A percentile compares a stretch with the other conserved stretches of the same genome.
These are phyloP conservation scores for Orbilia quercus DNA, from an alignment of 2,329 filamentous ascomycete species.

Conservation along the genomic window DNA sequence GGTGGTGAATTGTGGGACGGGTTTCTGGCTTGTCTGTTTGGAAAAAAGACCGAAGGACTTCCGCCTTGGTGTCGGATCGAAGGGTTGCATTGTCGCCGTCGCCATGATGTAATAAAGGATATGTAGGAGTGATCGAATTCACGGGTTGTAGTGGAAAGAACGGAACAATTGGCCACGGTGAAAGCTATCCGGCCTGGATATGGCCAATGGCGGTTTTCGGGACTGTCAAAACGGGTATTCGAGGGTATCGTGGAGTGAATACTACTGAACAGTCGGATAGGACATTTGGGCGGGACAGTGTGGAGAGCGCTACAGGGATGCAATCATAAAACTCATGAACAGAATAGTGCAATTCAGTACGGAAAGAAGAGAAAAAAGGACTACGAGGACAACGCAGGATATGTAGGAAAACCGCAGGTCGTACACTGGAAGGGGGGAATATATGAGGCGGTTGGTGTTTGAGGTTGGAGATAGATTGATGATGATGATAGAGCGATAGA, in stretches of 20 bases:
- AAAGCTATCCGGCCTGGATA: neutral
- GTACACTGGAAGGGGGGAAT: constrained; percentile 3
- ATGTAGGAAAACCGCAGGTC: constrained; percentile 11
- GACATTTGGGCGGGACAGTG: constrained; percentile 29
- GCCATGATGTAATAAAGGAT: constrained; percentile 22
- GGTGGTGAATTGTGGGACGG: constrained; percentile 32
- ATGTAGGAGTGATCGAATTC: neutral
- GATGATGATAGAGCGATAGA: neutral
- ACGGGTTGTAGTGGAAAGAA: neutral
- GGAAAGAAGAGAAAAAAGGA: constrained; percentile 7
- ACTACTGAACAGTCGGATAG: constrained; percentile 20
- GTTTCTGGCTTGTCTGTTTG: constrained; percentile 32
- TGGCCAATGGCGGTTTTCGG: constrained; percentile 9
- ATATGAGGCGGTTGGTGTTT: constrained; percentile 29
- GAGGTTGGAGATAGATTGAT: constrained; percentile 21
- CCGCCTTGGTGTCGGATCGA: constrained; percentile 49
- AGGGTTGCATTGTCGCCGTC: constrained; percentile 53
- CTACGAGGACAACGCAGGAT: constrained; percentile 1
- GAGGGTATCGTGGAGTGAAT: constrained; percentile 4
- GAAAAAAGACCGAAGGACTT: constrained; percentile 54
- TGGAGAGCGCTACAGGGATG: constrained; percentile 31
- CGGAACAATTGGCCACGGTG: constrained; percentile 16
- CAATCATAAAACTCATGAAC: constrained; percentile 40
- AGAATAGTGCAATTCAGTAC: neutral
- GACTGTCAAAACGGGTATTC: neutral